These are phyloP conservation scores for Fusarium chaquense DNA, from an alignment of 2,329 filamentous ascomycete genomes.

Conservation along the genomic window DNA sequence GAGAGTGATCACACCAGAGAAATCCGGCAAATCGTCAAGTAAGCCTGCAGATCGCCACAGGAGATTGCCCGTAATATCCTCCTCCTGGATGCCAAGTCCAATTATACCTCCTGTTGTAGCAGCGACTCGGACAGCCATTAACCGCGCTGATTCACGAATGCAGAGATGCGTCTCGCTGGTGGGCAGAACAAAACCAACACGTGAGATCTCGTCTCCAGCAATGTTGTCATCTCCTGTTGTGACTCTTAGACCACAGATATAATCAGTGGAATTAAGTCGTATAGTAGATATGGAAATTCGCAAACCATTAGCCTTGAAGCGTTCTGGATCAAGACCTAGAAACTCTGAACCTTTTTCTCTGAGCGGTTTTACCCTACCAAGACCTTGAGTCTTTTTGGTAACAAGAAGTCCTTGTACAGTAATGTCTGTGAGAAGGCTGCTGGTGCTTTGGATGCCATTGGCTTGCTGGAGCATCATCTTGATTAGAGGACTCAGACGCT, in stretches of 20 bases:
- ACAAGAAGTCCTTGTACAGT: neutral
- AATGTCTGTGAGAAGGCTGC: neutral
- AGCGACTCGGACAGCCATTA: neutral
- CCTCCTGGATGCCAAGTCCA: neutral
- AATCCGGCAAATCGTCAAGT: accelerated
- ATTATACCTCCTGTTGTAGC: conserved; percentile 6
- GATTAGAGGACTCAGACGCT: neutral
- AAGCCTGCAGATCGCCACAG: neutral
- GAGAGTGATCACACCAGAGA: neutral
- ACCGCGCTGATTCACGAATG: accelerated
- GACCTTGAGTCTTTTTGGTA: neutral
- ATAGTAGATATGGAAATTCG: conserved; percentile 1
- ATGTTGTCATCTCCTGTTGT: accelerated
- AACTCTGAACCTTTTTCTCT: neutral
- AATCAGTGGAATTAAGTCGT: neutral
- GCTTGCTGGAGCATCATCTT: neutral
- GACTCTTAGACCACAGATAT: conserved; percentile 17
- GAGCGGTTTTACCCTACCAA: neutral
- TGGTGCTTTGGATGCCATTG: neutral
- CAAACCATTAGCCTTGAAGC: neutral
- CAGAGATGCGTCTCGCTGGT: neutral
- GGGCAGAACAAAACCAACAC: neutral
- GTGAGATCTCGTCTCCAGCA: neutral
- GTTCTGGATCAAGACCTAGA: neutral
- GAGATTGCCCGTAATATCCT: accelerated